Evolutionary conservation across 2,329 filamentous ascomycete species (phyloP), one percentile per base, ranked within the genome.

Genomic region (Pleoardoris graminearum): DNA sequence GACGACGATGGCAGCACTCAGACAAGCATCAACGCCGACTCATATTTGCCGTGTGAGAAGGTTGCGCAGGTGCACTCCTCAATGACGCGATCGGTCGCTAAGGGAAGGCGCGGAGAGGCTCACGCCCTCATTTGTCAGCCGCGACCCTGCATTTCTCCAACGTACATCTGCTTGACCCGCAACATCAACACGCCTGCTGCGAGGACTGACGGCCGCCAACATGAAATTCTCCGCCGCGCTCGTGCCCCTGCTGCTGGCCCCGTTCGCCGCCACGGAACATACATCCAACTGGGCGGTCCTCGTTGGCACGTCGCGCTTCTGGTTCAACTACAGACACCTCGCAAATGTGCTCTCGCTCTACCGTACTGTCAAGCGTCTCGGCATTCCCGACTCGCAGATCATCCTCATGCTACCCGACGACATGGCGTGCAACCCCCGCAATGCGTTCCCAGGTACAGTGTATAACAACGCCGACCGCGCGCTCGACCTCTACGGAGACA

Each of bases 351-450:
- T 99, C 55, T 97, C 93, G 54, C 86, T 99, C 59, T 99, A 99
- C 77, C 90, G 94, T 53, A 99, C 94, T 51, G 94, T 99, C 58
- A 99, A 99, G 79, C 90, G 94, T 11, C 86, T 99, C 32, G 94
- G 94, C 42, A 99, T 99, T 54, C 94, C 94, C 30, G 94, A 99
- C 76, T 96, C 91, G 46, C 94, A 99, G 74, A 99, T 99, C 76
- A 97, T 99, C 72, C 88, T 99, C 62, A 97, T 99, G 92, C 85
- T 99, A n/a, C 94, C 94, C 19, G 94, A 99, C 74, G 94, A 99
- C 78, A 97, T 99, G 91, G 94, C 94, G 33, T 99, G 94, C 81
- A 99, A 99, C 76, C 94, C 94, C 27, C 91, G 94, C 67, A 99
- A 99, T 73, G 91, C 92, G 44, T 99, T 99, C 74, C 92, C 94